Evolutionary conservation across 805 yeast genomes (phyloP), one percentile per base, ranked within the genome.

Genomic region (Candida awuae): DNA sequence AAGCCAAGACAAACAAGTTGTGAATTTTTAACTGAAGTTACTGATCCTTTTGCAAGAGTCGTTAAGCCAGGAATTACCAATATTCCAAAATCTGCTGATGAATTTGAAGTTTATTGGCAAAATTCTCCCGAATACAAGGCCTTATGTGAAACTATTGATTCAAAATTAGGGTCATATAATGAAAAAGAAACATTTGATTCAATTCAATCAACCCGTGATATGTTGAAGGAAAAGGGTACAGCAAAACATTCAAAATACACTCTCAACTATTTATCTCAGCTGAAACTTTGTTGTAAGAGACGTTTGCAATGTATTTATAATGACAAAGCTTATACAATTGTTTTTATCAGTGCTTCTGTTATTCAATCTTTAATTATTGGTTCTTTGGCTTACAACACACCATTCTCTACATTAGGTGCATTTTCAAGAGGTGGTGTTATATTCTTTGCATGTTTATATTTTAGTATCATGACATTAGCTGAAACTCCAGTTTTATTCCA

Each of bases 1-100:
- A 75, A 77, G 35, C 63, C 66, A 37, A 71, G 84, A 66, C 78
- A 75, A 67, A 74, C 83, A 4, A 76, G 84, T 35, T 75, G 82
- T 8, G 85, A 79, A 54, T 79, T 66, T 53, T 68, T 79, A 51
- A 78, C 84, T 14, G 68, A 83, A 4, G 70, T 78, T 37, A 79
- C 85, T 14, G 80, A 77, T 55, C 83, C 80, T 13, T 69, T 67
- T 21, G 82, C 77, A 43, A 69, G 84, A 62, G 54, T 54, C 13
- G 44, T 64, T 18, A 59, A 55, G 38, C 64, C 66, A 13, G 84
- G 80, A 12, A 68, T 48, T 43, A 77, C 73, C 50, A 56, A 58
- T 31, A 73, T 76, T 15, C 84, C 85, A 18, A 55, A 63, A 40
- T 67, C 77, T 14, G 68, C 82, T 12, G 57, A 59, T 17, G 82